Conservation (phyloP, 345 rosid species). For the Syzygium aromaticum region DNA sequence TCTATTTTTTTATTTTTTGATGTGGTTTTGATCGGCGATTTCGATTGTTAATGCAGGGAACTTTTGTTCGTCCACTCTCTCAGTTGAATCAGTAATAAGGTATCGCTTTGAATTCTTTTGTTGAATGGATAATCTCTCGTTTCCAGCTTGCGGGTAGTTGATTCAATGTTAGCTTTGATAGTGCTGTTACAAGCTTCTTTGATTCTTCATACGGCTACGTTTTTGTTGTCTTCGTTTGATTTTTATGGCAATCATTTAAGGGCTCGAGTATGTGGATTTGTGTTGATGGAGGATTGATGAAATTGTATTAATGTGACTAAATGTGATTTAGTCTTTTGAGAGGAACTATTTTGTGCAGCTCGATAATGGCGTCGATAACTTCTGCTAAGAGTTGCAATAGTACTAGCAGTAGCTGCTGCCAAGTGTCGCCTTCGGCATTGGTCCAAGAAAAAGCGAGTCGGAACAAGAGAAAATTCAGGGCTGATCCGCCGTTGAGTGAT, state of each 20-base stretch:
- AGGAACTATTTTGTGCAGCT: slow-evolving; percentile 24
- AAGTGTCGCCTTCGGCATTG: slow-evolving; percentile 31
- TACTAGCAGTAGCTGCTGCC: slow-evolving; percentile 21
- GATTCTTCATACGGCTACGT: not conserved
- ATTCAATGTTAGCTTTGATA: not conserved
- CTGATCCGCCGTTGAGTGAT: slow-evolving; percentile 66
- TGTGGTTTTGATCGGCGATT: not conserved
- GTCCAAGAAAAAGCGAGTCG: slow-evolving; percentile 78
- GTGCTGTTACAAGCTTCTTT: not conserved
- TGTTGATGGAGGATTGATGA: not conserved
- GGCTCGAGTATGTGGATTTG: not conserved
- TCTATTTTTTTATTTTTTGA: too few species aligned
- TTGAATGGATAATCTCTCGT: not conserved
- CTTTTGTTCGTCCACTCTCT: not conserved
- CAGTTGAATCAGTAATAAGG: not conserved
- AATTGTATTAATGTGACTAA: not conserved
- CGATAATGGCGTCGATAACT: slow-evolving; percentile 50
- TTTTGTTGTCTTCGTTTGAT: not conserved
- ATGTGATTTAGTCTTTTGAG: not conserved
- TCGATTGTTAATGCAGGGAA: not conserved
- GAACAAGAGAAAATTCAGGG: slow-evolving; percentile 79
- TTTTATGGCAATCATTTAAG: not conserved
- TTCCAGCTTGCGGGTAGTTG: not conserved
- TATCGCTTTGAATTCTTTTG: not conserved
- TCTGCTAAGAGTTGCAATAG: slow-evolving; percentile 31